Conservation (phyloP, 2,329 filamentous ascomycete species). For the Aspergillus tamarii region DNA sequence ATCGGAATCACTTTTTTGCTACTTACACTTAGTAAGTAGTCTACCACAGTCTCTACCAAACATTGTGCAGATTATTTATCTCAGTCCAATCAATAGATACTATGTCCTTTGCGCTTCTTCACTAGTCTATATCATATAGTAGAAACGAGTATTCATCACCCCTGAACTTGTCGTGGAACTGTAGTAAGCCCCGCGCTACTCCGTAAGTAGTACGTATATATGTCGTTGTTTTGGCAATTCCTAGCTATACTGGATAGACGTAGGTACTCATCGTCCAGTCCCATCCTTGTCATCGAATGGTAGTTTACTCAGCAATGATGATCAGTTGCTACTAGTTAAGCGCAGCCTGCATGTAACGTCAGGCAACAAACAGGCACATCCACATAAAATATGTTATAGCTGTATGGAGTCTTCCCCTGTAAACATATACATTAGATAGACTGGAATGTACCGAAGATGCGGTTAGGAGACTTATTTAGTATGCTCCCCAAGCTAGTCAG, state of each 20-base stretch:
- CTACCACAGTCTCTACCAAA: not conserved
- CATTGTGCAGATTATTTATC: not conserved
- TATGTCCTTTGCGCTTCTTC: not conserved
- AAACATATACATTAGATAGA: not conserved
- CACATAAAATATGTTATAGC: not conserved
- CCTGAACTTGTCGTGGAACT: not conserved
- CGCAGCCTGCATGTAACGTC: not conserved
- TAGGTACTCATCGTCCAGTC: not conserved
- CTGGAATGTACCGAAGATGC: not conserved
- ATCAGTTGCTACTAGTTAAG: not conserved
- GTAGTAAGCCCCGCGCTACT: not conserved
- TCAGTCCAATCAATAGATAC: not conserved
- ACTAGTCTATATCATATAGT: not conserved
- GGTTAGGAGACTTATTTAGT: not conserved
- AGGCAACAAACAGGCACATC: not conserved
- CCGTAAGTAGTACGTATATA: not conserved
- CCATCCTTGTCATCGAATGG: not conserved
- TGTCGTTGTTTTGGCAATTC: not conserved
- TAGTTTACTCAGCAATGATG: not conserved
- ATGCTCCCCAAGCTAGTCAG: not conserved
- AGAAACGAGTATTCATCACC: not conserved
- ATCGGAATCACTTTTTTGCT: slow-evolving; percentile 18
- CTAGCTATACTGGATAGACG: not conserved
- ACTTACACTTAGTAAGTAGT: too few species aligned
- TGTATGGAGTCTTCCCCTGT: not conserved